A percentile compares a stretch with the other conserved stretches of the same genome.
Conservation (phyloP, 148 eudicot species). For the Rheum nobile region DNA sequence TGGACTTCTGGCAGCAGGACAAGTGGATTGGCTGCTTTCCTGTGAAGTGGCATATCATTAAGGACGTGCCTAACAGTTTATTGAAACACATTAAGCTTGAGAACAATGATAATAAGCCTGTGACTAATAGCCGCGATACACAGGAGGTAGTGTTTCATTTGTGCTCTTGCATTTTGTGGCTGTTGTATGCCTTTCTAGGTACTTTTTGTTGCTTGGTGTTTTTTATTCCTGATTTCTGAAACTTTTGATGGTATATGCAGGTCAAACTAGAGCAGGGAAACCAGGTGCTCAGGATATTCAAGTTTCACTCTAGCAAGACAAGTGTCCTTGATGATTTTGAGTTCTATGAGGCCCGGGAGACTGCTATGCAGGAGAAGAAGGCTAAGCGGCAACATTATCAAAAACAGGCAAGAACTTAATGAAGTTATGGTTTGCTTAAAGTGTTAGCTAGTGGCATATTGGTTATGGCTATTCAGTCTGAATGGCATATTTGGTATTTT, state of each 20-base stretch:
- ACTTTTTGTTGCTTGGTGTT: neutral
- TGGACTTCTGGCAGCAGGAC: constrained; percentile 50
- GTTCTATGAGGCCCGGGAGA: constrained; percentile 42
- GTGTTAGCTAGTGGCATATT: neutral
- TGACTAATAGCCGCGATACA: constrained; percentile 45
- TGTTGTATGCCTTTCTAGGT: neutral
- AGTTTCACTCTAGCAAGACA: constrained; percentile 36
- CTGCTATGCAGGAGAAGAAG: constrained; percentile 36
- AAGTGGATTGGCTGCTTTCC: constrained; percentile 48
- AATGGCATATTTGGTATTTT: neutral
- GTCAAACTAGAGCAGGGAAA: constrained; percentile 44
- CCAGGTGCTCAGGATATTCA: constrained; percentile 35
- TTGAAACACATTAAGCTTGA: constrained; percentile 40
- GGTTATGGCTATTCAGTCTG: neutral
- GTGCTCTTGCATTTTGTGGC: neutral
- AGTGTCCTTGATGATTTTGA: constrained; percentile 48
- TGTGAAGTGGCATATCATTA: constrained; percentile 46
- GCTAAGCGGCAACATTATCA: constrained; percentile 31
- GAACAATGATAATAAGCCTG: constrained; percentile 44
- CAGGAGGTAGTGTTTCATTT: constrained; percentile 24
- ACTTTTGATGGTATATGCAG: constrained; percentile 16
- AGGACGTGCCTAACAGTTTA: constrained; percentile 38
- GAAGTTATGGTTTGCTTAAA: neutral
- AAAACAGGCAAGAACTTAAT: constrained; percentile 24
- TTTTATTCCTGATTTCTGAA: neutral